Evolutionary conservation across 257 asterid genomes (phyloP), one percentile per base, ranked within the genome.

Genomic region (Solanum gandarillasii): DNA sequence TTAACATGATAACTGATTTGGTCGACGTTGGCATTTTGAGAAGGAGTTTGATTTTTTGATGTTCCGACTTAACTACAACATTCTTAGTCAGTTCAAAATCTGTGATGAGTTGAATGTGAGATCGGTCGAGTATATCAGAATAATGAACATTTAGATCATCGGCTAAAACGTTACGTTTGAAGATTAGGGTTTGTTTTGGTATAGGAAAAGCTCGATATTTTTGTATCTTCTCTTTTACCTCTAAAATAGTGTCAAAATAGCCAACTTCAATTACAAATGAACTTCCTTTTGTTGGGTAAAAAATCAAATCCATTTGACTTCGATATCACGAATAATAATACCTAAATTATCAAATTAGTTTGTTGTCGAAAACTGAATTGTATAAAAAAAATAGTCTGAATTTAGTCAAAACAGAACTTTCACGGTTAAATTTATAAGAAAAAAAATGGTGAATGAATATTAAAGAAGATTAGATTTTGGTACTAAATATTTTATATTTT

Each of bases 211-310:
- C 91, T 2, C 83, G 89, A 11, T 90, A 1, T 41, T 90, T 94
- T 10, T 92, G 90, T 36, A 94, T 88, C 84, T 92, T 94, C 73
- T 93, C 92, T 89, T 95, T 95, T 93, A 95, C 94, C 85, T 94
- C 97, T 6, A 86, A 46, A 25, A 94, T 90, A 0, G 97, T 90
- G 74, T 94, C 98, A 67, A 94, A 94, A 91, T 90, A 94, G 55
- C 96, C 95, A 3, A 93, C 91, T 88, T 95, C 98, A 16, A 94
- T 86, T 89, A 36, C 32, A 94, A 94, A 95, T 11, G 89, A 73
- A 41, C 36, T 84, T 83, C 92, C 94, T 10, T 84, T 87, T 25
- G 88, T 87, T 27, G 94, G 93, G 36, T 89, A 89, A 88, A 95
- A 93, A 85, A 76, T 29, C 73, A 95, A 16, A 74, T 94, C 96